Conservation (phyloP, 2,329 filamentous ascomycete species). For the Capronia americana region DNA sequence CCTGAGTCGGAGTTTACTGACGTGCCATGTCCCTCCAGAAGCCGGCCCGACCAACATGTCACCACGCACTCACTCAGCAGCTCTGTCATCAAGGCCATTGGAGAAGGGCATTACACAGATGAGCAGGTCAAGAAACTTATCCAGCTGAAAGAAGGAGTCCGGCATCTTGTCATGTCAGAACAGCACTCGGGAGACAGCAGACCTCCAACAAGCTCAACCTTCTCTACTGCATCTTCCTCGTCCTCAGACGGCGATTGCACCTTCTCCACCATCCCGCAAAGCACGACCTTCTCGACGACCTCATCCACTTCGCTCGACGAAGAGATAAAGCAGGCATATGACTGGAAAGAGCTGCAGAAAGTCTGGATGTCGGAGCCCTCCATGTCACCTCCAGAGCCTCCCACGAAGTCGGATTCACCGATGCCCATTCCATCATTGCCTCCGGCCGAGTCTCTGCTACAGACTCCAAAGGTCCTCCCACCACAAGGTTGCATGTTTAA, state of each 20-base stretch:
- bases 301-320: conserved; percentile 35
- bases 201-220: conserved; percentile 31
- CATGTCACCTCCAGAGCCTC: conserved; percentile 18
- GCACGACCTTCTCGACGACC: conserved; percentile 39
- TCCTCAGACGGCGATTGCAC: conserved; percentile 22
- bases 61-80: conserved; percentile 43
- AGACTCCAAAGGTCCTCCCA: background rate
- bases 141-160: conserved; percentile 50
- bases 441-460: background rate
- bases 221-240: conserved; percentile 25
- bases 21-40: conserved; percentile 2
- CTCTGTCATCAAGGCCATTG: conserved; percentile 52
- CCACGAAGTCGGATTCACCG: background rate
- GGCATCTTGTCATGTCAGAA: conserved; percentile 39
- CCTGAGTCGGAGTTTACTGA: conserved; percentile 43
- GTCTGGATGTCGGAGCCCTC: conserved; percentile 32
- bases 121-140: conserved; percentile 51
- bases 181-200: conserved; percentile 30
- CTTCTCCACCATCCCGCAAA: conserved; percentile 38
- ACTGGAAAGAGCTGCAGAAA: conserved; percentile 36
- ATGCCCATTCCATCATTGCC: background rate
- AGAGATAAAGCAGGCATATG: conserved; percentile 33
- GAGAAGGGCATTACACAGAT: conserved; percentile 50
- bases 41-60: conserved; percentile 21
- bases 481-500: conserved; percentile 50